phyloP scores from a whole-genome alignment of 495 filamentous ascomycete species.

The Penicillium paradoxum region DNA sequence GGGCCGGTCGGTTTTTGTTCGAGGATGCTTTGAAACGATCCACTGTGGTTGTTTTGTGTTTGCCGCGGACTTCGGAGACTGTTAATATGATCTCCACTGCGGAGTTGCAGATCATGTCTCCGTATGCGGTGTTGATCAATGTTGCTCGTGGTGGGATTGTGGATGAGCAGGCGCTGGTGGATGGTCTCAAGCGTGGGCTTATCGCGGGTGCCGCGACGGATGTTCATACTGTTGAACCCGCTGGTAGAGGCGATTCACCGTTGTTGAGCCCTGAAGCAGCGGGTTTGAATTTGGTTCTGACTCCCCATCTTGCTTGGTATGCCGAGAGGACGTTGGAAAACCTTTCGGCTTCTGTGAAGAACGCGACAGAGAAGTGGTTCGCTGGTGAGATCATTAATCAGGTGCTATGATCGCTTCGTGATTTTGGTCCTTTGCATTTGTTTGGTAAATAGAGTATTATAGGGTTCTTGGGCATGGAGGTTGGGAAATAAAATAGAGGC shows the following conservation, averaged over 20 bases:
- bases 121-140: slow-evolving; percentile 49
- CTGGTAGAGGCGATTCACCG: slow-evolving; percentile 22
- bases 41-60: slow-evolving; percentile 43
- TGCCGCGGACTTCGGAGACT: slow-evolving; percentile 41
- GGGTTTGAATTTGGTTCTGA: slow-evolving; percentile 32
- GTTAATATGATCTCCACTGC: slow-evolving; percentile 39
- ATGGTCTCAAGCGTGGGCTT: slow-evolving; percentile 37
- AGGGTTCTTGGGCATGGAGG: not conserved
- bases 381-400: slow-evolving; percentile 11
- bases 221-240: slow-evolving; percentile 51
- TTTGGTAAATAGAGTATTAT: not conserved
- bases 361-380: slow-evolving; percentile 21
- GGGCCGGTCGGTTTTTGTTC: slow-evolving; percentile 39
- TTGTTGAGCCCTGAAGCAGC: slow-evolving; percentile 12
- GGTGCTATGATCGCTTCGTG: not conserved
- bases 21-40: slow-evolving; percentile 34
- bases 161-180: slow-evolving; percentile 45
- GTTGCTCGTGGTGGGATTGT: slow-evolving; percentile 55
- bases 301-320: slow-evolving; percentile 42
- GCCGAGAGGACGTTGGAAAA: slow-evolving; percentile 33
- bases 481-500: not conserved
- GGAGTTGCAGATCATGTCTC: slow-evolving; percentile 48
- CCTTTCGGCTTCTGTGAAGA: slow-evolving; percentile 23
- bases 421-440: not conserved
- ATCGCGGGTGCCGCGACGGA: slow-evolving; percentile 52